Conservation (phyloP, 176 grass and related monocot species). For the Oryza australiensis region DNA sequence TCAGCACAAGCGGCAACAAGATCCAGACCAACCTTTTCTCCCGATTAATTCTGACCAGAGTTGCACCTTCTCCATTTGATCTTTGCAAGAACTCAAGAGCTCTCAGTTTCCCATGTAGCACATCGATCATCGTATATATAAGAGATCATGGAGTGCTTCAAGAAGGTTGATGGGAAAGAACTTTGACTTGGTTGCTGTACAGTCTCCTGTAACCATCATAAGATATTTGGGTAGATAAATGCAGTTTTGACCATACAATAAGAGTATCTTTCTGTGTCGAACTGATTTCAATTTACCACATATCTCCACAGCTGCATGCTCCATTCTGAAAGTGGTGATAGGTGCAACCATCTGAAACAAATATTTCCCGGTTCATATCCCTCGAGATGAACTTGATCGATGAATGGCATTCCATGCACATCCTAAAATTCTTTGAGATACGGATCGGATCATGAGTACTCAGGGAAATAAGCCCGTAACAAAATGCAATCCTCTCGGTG, state of each 20-base stretch:
- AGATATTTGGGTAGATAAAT: neutral
- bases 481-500: conserved; percentile 56
- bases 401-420: conserved; percentile 69
- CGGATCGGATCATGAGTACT: conserved; percentile 37
- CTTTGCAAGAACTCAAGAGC: conserved; percentile 14
- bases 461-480: conserved; percentile 59
- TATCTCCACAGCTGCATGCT: conserved; percentile 54
- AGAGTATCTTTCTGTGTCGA: neutral
- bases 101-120: conserved; percentile 5
- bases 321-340: conserved; percentile 61
- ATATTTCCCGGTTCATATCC: conserved; percentile 42
- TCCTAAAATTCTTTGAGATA: conserved; percentile 69
- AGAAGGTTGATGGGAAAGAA: neutral
- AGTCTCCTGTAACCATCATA: neutral
- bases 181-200: neutral
- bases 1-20: neutral
- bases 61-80: neutral
- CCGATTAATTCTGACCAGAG: neutral
- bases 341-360: conserved; percentile 58
- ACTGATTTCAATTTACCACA: conserved; percentile 42
- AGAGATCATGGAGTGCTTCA: neutral
- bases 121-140: neutral
- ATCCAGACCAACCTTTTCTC: neutral
- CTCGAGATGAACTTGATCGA: conserved; percentile 60
- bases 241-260: conserved; percentile 25